Conservation (phyloP, 202 grass and related monocot genomes). For the Schoenoplectus triqueter region DNA sequence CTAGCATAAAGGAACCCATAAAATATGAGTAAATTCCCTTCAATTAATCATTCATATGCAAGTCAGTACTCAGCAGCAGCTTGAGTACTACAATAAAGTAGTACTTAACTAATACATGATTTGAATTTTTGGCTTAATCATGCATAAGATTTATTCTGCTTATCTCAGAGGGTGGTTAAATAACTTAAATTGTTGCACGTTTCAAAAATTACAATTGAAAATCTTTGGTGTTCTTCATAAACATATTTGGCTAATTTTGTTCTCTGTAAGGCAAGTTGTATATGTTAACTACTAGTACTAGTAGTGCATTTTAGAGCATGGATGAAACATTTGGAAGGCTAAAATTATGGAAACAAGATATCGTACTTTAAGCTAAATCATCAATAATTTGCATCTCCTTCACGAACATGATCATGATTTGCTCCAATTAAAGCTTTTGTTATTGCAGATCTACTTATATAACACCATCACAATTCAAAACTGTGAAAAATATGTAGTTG, state of each 20-base stretch:
- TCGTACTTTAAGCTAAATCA: background rate
- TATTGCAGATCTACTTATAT: background rate
- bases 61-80: background rate
- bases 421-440: background rate
- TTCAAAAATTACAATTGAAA: background rate
- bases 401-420: background rate
- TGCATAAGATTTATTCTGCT: background rate
- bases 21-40: slow-evolving; percentile 11
- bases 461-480: background rate
- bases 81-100: background rate
- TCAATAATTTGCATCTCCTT: background rate
- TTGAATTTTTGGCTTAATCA: background rate
- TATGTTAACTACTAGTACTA: background rate
- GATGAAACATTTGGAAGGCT: background rate
- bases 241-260: background rate
- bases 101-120: background rate
- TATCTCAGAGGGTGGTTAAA: background rate
- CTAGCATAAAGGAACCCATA: too few species aligned
- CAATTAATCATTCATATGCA: background rate
- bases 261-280: background rate
- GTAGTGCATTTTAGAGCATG: background rate
- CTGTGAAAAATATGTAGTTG: background rate
- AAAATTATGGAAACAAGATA: background rate
- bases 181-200: background rate
- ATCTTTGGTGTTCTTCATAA: background rate